Percentiles rank a stretch among this genome's conserved stretches.
These are phyloP conservation scores for Haplosporangium gracile DNA, from an alignment of 192 early-diverging fungal species.

Conservation along the genomic window DNA sequence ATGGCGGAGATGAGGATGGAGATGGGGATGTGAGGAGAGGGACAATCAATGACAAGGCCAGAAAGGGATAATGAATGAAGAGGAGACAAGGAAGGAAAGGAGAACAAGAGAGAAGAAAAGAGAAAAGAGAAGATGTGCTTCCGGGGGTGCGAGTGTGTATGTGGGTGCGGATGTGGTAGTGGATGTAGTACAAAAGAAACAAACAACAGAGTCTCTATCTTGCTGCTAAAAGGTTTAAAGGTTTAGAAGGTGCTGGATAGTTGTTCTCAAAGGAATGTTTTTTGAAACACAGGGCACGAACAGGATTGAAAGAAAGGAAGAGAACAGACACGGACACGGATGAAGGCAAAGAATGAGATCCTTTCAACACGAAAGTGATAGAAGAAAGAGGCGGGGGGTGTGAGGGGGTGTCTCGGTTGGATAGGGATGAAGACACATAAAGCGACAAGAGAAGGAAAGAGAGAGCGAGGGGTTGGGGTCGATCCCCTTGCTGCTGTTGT, in stretches of 20 bases:
- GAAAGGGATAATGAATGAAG: neutral
- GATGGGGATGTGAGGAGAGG: neutral
- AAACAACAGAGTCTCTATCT: neutral
- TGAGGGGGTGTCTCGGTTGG: neutral
- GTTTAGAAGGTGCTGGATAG: neutral
- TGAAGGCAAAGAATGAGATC: neutral
- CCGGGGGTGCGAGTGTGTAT: neutral
- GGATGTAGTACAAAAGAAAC: neutral
- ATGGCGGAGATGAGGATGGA: neutral
- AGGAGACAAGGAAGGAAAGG: neutral
- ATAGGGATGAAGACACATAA: neutral
- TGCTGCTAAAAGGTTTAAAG: neutral
- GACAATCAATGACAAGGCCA: neutral
- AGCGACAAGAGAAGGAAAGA: neutral
- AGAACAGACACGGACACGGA: neutral
- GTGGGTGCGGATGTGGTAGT: neutral
- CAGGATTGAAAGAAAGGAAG: neutral
- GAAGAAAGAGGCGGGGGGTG: neutral
- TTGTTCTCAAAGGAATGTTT: neutral
- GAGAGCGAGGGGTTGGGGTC: neutral
- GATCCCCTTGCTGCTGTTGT: neutral
- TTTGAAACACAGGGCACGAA: conserved; percentile 5
- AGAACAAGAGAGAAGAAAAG: neutral
- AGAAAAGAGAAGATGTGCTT: neutral
- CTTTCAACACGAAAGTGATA: neutral